phyloP scores from a whole-genome alignment of 2,329 filamentous ascomycete species.

The Aquanectria penicillioides region DNA sequence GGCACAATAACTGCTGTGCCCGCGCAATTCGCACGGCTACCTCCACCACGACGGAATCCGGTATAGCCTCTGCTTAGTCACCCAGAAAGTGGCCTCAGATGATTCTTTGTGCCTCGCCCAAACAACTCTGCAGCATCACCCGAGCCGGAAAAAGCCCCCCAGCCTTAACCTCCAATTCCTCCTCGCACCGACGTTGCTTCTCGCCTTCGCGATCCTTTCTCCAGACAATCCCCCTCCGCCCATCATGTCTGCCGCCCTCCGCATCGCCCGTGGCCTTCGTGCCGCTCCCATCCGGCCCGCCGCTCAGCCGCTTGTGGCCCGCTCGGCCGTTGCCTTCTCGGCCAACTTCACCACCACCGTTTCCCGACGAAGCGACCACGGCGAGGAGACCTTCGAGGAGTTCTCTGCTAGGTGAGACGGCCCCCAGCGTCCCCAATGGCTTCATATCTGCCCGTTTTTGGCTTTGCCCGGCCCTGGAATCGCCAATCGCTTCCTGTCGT shows the following conservation, averaged over 20 bases:
- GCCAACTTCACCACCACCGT: slow-evolving; percentile 75
- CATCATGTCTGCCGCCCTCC: slow-evolving; percentile 76
- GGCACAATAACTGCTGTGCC: not conserved
- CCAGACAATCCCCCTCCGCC: slow-evolving; percentile 38
- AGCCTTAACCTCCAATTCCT: slow-evolving; percentile 37
- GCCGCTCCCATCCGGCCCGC: slow-evolving; percentile 68
- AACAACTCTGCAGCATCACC: slow-evolving; percentile 46
- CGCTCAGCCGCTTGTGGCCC: slow-evolving; percentile 64
- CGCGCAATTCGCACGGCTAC: slow-evolving; percentile 43
- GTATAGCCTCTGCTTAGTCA: slow-evolving; percentile 47
- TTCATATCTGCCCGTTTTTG: not conserved
- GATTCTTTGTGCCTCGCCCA: slow-evolving; percentile 40
- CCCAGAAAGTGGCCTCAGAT: slow-evolving; percentile 36
- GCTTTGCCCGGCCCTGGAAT: not conserved
- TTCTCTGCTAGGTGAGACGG: slow-evolving; percentile 90
- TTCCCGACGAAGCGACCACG: slow-evolving; percentile 70
- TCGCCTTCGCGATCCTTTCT: slow-evolving; percentile 24
- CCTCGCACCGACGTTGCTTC: slow-evolving; percentile 33
- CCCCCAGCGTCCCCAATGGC: slow-evolving; percentile 28
- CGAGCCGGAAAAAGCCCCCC: slow-evolving; percentile 39
- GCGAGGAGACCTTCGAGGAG: slow-evolving; percentile 98
- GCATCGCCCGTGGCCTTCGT: slow-evolving; percentile 77
- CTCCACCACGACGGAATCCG: slow-evolving; percentile 35
- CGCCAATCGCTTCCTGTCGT: slow-evolving; percentile 9
- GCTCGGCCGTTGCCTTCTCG: slow-evolving; percentile 64